phyloP scores from a whole-genome alignment of 495 filamentous ascomycete species.

The Rostrohypoxylon terebratum region DNA sequence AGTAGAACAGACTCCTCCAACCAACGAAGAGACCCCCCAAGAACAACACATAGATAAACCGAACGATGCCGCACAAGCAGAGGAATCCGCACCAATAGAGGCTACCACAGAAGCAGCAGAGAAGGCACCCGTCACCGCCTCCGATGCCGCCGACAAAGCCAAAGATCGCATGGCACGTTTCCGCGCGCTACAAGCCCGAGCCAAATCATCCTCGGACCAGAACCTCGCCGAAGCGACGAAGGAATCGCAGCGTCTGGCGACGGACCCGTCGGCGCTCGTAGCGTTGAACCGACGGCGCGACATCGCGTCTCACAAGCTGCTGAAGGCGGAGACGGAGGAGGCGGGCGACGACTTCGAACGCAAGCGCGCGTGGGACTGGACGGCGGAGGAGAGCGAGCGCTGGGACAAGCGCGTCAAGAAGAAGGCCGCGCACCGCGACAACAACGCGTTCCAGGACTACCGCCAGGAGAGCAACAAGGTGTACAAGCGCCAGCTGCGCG shows the following conservation, averaged over 20 bases:
- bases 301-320: slow-evolving; percentile 88
- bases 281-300: slow-evolving; percentile 82
- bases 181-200: slow-evolving; percentile 85
- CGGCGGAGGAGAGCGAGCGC: slow-evolving; percentile 88
- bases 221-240: slow-evolving; percentile 86
- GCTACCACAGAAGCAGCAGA: slow-evolving; percentile 18
- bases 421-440: slow-evolving; percentile 83
- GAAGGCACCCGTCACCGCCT: slow-evolving; percentile 27
- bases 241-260: slow-evolving; percentile 82
- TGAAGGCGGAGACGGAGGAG: slow-evolving; percentile 89
- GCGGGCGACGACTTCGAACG: slow-evolving; percentile 93
- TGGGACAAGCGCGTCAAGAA: slow-evolving; percentile 93
- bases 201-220: slow-evolving; percentile 79
- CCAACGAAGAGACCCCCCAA: slow-evolving; percentile 25
- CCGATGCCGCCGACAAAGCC: slow-evolving; percentile 59
- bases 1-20: slow-evolving; percentile 12
- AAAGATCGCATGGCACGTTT: slow-evolving; percentile 76
- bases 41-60: slow-evolving; percentile 35
- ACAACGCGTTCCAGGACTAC: slow-evolving; percentile 93
- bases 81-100: slow-evolving; percentile 13
- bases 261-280: slow-evolving; percentile 77
- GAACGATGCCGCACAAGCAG: slow-evolving; percentile 17
- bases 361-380: slow-evolving; percentile 99
- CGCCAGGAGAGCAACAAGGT: slow-evolving; percentile 85
- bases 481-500: slow-evolving; percentile 89